Evolutionary conservation across 169 alveolate species (phyloP), one percentile per base, ranked within the genome.

Genomic region (Cryptosporidium canis): DNA sequence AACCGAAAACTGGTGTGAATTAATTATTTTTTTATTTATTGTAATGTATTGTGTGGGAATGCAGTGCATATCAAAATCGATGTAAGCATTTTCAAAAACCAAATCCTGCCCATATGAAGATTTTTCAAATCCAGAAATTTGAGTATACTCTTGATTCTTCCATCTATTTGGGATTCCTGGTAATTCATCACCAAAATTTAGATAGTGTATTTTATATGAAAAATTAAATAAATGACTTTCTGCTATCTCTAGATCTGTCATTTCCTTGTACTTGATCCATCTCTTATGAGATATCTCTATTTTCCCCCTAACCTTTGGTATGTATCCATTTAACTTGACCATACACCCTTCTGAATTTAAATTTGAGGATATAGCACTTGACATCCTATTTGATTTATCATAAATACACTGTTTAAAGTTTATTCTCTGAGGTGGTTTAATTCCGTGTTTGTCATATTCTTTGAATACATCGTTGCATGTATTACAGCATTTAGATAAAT

Each of bases 21-120:
- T 77, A 16, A 61, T 77, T n/a, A 31, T 21, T 41, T 77, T 77
- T 8, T 61, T 61, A 44, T 77, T 61, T 77, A 77, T 77, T 8
- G 87, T 21, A 77, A 58, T 37, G 43, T 58, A 77, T 58, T 77
- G 87, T 37, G 87, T 77, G 9, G 87, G 87, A 24, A 77, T 77
- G 44, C 87, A 77, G 27, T 77, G 87, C 87, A 77, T 77, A 77
- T 77, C 87, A 58, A 77, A 58, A 77, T 77, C 72, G 14, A 77
- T 58, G 11, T 56, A 61, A 18, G 87, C 87, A 41, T 77, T 41
- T 2, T 77, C 45, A 39, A 77, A 77, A 16, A 77, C 51, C 45
- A 77, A 37, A 5, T 77, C 72, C 1, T 45, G 51, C 29, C 63
- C 12, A 35, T 44, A 51, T 56, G 41, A 41, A 29, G n/a, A 6